Evolutionary conservation across 176 grass and related monocot genomes (phyloP), one percentile per base, ranked within the genome.

Genomic region (Coix lacrymajobi): DNA sequence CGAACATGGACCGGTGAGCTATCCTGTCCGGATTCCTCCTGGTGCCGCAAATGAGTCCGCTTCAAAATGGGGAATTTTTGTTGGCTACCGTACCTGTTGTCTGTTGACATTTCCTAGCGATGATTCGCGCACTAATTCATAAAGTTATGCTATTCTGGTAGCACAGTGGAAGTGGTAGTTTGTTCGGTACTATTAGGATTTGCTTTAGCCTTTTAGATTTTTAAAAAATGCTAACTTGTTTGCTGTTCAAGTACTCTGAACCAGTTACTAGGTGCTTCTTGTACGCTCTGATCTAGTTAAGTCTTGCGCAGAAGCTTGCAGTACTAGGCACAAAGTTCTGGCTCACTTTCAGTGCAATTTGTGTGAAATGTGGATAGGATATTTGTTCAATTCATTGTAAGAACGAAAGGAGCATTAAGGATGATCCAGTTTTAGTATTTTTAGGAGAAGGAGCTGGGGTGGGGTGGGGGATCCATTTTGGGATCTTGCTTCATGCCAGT

Each of bases 1-100:
- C 89, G 36, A 74, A 73, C 20, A 45, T 73, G 57, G 92, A 94
- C 54, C 67, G 86, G 92, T 94, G 82, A 66, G 70, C 63, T 72
- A 12, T 60, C 73, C 60, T 67, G 57, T 36, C 44, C n/a, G 73
- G 49, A 44, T 82, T 73, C 30, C 12, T 30, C 17, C 6, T 28
- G 26, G 60, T 39, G 9, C 71, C 43, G 33, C 69, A 56, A 63
- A 69, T 43, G 65, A 14, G 71, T 63, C 31, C 31, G 48, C 62
- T 26, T 36, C 44, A 64, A 85, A 85, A 86, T 81, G 78, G 83
- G 70, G 83, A 69, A 72, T 78, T 75, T 68, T 76, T 74, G 13
- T 43, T 80, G 19, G 19, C 29, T 16, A 9, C 71, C 46, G 43
- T 36, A 17, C 46, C 46, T 51, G 46, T 54, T 56, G 31, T 30